Percentiles rank a stretch among this genome's conserved stretches.
Evolutionary conservation across 306 rosid genomes (phyloP).

Genomic region (Morella rubra): DNA sequence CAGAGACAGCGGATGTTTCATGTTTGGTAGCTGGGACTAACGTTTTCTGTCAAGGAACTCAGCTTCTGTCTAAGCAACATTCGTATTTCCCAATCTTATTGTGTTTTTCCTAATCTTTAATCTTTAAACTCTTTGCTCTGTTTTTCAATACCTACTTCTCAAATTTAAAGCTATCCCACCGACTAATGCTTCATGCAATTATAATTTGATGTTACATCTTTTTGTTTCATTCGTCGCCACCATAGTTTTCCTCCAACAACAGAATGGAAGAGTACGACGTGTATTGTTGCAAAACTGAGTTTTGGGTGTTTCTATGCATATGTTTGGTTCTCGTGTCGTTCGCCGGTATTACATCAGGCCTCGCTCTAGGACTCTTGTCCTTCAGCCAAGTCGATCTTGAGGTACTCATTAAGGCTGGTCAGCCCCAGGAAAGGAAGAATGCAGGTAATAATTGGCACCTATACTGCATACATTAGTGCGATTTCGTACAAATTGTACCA

Average conservation of each 20-base stretch:
- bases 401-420: slow-evolving; percentile 62
- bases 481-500: not conserved
- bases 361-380: slow-evolving; percentile 73
- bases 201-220: not conserved
- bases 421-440: slow-evolving; percentile 51
- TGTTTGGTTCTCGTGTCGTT: slow-evolving; percentile 47
- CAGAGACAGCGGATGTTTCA: not conserved
- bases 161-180: slow-evolving; percentile 9
- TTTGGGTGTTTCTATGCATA: slow-evolving; percentile 50
- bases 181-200: slow-evolving; percentile 2
- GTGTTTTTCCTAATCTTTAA: slow-evolving; percentile 12
- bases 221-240: not conserved
- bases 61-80: slow-evolving; percentile 6
- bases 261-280: slow-evolving; percentile 37
- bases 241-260: not conserved
- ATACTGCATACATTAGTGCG: not conserved
- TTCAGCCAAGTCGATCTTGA: slow-evolving; percentile 74
- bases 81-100: slow-evolving; percentile 1
- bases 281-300: slow-evolving; percentile 45
- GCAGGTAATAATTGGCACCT: slow-evolving; percentile 46
- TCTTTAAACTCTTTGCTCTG: not conserved
- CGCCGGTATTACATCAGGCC: slow-evolving; percentile 70
- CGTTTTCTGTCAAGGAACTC: slow-evolving; percentile 15
- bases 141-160: not conserved
- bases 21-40: not conserved